Conservation (phyloP, 2,329 filamentous ascomycete species). For the Microsporum ferrugineum region DNA sequence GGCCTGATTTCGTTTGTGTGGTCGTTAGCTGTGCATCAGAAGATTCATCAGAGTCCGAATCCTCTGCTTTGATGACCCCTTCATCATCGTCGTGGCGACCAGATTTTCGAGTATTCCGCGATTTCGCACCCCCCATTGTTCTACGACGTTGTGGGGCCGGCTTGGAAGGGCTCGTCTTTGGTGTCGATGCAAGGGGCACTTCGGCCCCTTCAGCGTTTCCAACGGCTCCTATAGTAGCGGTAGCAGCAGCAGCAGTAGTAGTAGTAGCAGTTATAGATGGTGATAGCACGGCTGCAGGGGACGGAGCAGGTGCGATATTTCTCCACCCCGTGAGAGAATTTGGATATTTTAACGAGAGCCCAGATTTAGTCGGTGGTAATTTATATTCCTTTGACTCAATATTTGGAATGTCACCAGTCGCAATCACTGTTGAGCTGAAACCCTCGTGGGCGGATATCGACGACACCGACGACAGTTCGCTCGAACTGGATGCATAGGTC, state of each 20-base stretch:
- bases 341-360: not conserved
- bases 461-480: constrained; percentile 8
- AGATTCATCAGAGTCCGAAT: constrained; percentile 31
- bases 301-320: constrained; percentile 7
- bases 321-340: not conserved
- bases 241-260: not conserved
- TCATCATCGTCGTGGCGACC: constrained; percentile 22
- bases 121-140: constrained; percentile 3
- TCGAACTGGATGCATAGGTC: constrained; percentile 5
- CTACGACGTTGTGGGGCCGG: not conserved
- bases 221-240: not conserved
- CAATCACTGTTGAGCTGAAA: not conserved
- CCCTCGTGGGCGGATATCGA: constrained; percentile 2
- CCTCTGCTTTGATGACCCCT: constrained; percentile 24
- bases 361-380: not conserved
- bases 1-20: constrained; percentile 64
- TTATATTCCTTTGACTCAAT: not conserved
- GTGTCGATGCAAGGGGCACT: not conserved
- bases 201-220: not conserved
- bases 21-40: constrained; percentile 44
- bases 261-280: not conserved
- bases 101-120: constrained; percentile 11
- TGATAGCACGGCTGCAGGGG: not conserved
- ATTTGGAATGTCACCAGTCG: not conserved
- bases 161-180: not conserved